phyloP scores from a whole-genome alignment of 106 monocot genomes.

The Alisma plantagoaquatica region DNA sequence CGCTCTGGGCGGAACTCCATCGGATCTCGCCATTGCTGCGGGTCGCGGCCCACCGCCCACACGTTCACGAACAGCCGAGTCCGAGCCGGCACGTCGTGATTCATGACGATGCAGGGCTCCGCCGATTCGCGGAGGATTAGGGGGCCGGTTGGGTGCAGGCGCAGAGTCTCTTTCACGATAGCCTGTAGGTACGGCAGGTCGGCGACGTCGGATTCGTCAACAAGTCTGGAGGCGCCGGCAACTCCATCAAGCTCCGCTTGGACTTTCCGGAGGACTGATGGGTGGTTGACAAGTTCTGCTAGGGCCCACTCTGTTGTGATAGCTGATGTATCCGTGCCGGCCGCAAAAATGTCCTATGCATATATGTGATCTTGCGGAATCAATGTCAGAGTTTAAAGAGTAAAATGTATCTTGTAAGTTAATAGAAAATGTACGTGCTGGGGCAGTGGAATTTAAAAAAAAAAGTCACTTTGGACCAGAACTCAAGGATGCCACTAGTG shows the following conservation, averaged over 20 bases:
- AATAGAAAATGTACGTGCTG: no score
- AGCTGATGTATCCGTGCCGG: constrained; percentile 13
- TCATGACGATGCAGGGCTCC: neutral
- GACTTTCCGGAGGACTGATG: neutral
- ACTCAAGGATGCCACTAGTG: neutral
- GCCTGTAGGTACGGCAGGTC: constrained; percentile 10
- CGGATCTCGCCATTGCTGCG: constrained; percentile 12
- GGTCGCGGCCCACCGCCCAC: constrained; percentile 17
- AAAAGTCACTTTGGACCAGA: neutral
- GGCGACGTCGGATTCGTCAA: constrained; percentile 4
- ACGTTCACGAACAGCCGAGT: constrained; percentile 9
- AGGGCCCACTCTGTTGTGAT: constrained; percentile 16
- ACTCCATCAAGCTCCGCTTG: constrained; percentile 8
- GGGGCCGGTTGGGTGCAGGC: constrained; percentile 13
- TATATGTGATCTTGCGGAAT: neutral
- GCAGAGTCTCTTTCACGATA: no score
- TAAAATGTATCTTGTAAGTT: no score
- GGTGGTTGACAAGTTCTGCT: constrained; percentile 23
- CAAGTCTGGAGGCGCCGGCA: constrained; percentile 2
- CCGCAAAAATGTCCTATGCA: constrained; percentile 24
- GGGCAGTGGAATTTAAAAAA: no score
- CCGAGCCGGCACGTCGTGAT: constrained; percentile 8
- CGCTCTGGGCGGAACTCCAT: constrained; percentile 21
- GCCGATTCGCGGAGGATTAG: neutral
- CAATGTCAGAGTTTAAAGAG: no score